These are phyloP conservation scores for Vachellia collinsii DNA, from an alignment of 306 rosid species.

Conservation along the genomic window DNA sequence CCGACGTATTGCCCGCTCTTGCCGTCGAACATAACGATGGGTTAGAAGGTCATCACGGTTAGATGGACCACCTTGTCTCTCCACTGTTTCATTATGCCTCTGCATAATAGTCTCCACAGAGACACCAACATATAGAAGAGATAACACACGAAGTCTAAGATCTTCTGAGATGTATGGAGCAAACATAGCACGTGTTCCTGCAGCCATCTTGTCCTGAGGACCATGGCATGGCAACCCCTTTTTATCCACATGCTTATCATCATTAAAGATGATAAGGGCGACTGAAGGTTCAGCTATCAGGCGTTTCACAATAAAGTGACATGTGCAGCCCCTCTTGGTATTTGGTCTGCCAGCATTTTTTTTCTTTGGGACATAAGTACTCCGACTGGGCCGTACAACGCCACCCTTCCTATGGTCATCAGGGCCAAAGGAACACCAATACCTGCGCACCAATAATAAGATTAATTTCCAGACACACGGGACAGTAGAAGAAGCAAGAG, in stretches of 20 bases:
- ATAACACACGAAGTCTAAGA: constrained; percentile 80
- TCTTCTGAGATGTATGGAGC: constrained; percentile 95
- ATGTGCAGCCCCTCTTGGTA: constrained; percentile 90
- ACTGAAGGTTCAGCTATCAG: constrained; percentile 87
- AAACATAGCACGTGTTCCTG: constrained; percentile 85
- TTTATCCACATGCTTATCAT: constrained; percentile 86
- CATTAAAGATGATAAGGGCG: constrained; percentile 79
- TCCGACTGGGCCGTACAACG: constrained; percentile 77
- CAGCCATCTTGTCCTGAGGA: constrained; percentile 84
- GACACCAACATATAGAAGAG: constrained; percentile 82
- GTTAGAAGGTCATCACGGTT: constrained; percentile 95
- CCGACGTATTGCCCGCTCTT: constrained; percentile 86
- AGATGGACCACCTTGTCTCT: constrained; percentile 87
- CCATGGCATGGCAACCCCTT: constrained; percentile 93
- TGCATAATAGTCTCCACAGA: constrained; percentile 98
- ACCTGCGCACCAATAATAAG: constrained; percentile 52
- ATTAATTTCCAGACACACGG: constrained; percentile 12
- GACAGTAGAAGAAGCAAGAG: constrained; percentile 27
- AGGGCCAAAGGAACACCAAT: constrained; percentile 99
- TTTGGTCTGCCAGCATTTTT: constrained; percentile 89
- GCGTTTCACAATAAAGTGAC: constrained; percentile 92
- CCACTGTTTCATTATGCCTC: constrained; percentile 85
- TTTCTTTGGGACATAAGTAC: constrained; percentile 75
- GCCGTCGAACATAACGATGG: constrained; percentile 81
- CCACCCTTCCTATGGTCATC: constrained; percentile 93